Base-by-base conservation (phyloP, 1,284 basidiomycete species). In the Cryptococcus sp. region DNA sequence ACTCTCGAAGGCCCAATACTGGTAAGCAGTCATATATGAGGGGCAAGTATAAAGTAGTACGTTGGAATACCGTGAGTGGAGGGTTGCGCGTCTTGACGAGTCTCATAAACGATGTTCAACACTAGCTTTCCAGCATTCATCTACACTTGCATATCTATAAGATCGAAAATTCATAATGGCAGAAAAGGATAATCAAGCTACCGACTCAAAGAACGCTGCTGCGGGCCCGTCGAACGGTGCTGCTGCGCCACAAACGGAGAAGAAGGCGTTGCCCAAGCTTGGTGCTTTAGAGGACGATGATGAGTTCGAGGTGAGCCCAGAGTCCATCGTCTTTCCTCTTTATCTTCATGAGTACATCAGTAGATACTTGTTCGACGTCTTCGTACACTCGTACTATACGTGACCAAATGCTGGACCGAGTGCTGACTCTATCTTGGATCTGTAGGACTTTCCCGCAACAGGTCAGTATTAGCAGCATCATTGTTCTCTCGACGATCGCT, bases 251-350 rank as follows among this genome's bases (percentile, higher is more conserved):
- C 58, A 52, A 8, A 52, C 54, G 19, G 66, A 66, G 54, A 74
- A 71, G 65, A 76, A 75, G 72, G 70, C 72, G 58, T 60, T 76
- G 45, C 75, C 74, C 29, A 76, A 79, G 63, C 64, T 80, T 13
- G 78, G 78, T 46, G 74, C 77, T 40, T 64, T 80, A 40, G 78
- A 80, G 65, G 78, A 80, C 61, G 78, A 80, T 68, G 78, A 80
- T 62, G 78, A 80, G 70, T 80, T 80, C 61, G 78, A 79, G 70
- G 77, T 79, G 67, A 67, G 78, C 70, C 22, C 20, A 17, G 5
- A 23, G n/a, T 25, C 23, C n/a, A n/a, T 48, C 20, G 4, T 47
- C 45, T 7, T 47, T 47, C 20, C 7, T n/a, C 25, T 20, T 6
- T 1, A 19, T 8, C 45, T 34, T 40, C 41, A 44, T 43, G 10